phyloP scores from a whole-genome alignment of 306 rosid genomes.

The Quercus robur region DNA sequence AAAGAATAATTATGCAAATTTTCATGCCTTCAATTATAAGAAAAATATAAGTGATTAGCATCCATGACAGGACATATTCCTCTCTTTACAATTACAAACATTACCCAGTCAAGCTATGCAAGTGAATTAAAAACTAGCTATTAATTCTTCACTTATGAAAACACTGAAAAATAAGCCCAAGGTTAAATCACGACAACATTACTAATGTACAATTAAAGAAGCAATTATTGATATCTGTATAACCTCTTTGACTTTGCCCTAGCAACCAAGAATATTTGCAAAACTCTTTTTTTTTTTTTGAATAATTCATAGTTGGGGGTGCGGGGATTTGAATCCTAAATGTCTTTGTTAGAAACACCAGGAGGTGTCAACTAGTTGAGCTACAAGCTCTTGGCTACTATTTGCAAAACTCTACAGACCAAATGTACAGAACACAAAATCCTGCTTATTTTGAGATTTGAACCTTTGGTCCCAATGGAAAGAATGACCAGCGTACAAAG shows the following conservation, averaged over 20 bases:
- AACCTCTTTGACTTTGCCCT: background rate
- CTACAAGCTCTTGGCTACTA: no score
- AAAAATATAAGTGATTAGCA: background rate
- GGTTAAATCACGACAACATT: background rate
- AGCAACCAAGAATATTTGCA: background rate
- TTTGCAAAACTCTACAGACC: background rate
- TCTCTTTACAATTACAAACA: background rate
- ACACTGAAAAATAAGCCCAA: background rate
- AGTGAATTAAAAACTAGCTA: background rate
- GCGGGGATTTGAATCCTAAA: no score
- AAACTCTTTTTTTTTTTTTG: background rate
- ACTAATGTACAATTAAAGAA: background rate
- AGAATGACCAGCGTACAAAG: background rate
- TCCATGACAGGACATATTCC: background rate
- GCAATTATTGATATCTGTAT: background rate
- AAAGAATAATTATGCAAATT: background rate
- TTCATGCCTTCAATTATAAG: background rate
- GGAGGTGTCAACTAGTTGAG: no score
- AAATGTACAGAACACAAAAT: background rate
- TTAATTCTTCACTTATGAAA: background rate
- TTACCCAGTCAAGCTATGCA: background rate
- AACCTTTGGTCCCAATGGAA: background rate
- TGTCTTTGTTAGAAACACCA: no score
- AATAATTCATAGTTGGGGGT: no score
- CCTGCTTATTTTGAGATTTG: background rate